Conservation (phyloP, 345 rosid genomes). For the Boechera divaricarpa region DNA sequence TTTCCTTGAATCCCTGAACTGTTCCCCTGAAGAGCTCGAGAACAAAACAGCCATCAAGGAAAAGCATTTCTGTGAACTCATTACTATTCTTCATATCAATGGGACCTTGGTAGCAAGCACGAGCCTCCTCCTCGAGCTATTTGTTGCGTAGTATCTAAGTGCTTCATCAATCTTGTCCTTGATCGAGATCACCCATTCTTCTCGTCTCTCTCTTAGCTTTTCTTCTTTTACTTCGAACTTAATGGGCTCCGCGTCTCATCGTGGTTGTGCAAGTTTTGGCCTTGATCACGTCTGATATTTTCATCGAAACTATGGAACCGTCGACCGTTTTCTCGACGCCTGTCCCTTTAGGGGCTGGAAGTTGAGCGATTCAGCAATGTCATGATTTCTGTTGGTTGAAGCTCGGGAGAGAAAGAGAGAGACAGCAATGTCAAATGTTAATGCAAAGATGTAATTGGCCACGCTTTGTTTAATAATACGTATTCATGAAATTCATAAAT, state of each 20-base stretch:
- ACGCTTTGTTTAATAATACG: too few species aligned
- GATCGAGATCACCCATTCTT: constrained; percentile 77
- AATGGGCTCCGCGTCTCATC: neutral
- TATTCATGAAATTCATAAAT: too few species aligned
- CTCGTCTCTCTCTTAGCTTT: constrained; percentile 31
- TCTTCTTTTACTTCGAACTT: too few species aligned
- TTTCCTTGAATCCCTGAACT: too few species aligned
- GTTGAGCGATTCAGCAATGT: too few species aligned
- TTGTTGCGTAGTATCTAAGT: constrained; percentile 52
- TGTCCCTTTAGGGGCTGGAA: neutral
- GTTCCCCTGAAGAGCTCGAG: constrained; percentile 70
- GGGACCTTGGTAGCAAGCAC: constrained; percentile 62
- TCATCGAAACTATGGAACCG: too few species aligned
- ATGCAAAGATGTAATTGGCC: neutral
- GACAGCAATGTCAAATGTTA: too few species aligned
- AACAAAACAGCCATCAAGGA: constrained; percentile 72
- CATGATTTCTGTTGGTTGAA: too few species aligned
- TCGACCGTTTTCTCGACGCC: too few species aligned
- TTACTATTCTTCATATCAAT: constrained; percentile 54
- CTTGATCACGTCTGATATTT: neutral
- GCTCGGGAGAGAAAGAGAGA: too few species aligned
- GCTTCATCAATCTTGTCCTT: constrained; percentile 64
- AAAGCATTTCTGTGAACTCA: constrained; percentile 75
- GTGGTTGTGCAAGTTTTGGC: too few species aligned
- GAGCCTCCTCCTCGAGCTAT: constrained; percentile 62